Evolutionary conservation across 305 asterid species (phyloP).

Genomic region (Solanum hybrid): DNA sequence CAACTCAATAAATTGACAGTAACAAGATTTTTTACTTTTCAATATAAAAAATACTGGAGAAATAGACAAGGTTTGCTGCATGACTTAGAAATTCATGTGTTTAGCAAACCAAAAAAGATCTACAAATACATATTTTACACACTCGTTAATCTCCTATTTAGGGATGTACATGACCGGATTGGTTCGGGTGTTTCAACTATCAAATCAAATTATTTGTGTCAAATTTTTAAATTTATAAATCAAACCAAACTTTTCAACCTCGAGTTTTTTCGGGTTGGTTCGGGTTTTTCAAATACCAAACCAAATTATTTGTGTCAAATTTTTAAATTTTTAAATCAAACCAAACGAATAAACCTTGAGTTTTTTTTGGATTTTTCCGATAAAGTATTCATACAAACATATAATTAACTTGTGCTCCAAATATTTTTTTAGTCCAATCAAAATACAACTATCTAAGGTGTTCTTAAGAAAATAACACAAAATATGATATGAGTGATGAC

Average conservation of each 20-base stretch:
- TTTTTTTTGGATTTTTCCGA: too few species aligned
- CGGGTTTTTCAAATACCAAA: neutral
- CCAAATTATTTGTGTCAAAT: neutral
- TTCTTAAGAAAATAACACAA: neutral
- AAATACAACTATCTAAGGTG: neutral
- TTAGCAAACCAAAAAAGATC: neutral
- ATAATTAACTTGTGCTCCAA: too few species aligned
- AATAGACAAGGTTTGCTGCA: neutral
- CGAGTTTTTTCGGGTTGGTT: neutral
- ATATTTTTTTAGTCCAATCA: neutral
- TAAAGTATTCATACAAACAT: too few species aligned
- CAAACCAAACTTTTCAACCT: neutral
- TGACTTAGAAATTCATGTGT: neutral
- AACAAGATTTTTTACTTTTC: neutral
- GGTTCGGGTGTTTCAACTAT: too few species aligned
- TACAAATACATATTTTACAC: neutral
- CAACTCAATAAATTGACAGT: neutral
- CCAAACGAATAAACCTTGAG: neutral
- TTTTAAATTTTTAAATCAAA: too few species aligned
- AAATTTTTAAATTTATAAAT: too few species aligned
- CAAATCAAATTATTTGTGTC: neutral
- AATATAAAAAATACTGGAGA: too few species aligned
- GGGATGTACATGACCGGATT: neutral
- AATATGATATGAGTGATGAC: neutral
- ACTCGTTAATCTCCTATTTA: neutral